Percentiles rank a stretch among this genome's conserved stretches.
Conservation (phyloP, 2,329 filamentous ascomycete species). For the Colletotrichum sp. region DNA sequence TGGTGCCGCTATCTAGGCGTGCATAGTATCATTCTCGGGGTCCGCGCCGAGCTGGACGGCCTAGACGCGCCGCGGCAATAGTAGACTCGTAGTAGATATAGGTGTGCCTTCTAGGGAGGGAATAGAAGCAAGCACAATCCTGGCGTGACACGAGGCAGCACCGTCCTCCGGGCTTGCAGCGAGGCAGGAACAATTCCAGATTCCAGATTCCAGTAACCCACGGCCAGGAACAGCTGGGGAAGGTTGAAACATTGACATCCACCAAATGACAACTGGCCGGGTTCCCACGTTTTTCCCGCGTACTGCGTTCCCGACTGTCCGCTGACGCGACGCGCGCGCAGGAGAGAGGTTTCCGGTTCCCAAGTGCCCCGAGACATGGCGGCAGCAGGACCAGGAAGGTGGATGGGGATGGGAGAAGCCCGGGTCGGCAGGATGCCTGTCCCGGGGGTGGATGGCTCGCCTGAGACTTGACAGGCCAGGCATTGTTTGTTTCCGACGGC, state of each 20-base stretch:
- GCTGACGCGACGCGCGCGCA: neutral
- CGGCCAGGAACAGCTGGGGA: neutral
- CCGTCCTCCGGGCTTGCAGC: neutral
- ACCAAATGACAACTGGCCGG: conserved; percentile 8
- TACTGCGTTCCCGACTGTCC: neutral
- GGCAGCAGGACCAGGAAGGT: neutral
- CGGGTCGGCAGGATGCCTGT: conserved; percentile 6
- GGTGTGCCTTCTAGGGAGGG: neutral
- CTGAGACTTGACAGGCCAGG: conserved; percentile 15
- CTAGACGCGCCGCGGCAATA: neutral
- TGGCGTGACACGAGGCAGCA: conserved; percentile 1
- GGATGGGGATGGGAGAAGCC: neutral
- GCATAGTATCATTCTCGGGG: neutral
- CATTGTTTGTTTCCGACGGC: conserved; percentile 7
- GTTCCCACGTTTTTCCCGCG: conserved; percentile 16
- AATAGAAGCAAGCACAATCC: neutral
- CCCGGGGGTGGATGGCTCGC: neutral
- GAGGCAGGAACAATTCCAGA: conserved; percentile 7
- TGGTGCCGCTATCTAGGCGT: neutral
- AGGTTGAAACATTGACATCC: conserved; percentile 11
- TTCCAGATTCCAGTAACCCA: neutral
- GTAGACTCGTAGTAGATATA: neutral
- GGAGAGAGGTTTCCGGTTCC: neutral
- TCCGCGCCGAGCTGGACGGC: neutral
- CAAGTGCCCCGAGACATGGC: neutral